phyloP scores from a whole-genome alignment of 2,329 filamentous ascomycete species.

The Aspergillus vadensis region DNA sequence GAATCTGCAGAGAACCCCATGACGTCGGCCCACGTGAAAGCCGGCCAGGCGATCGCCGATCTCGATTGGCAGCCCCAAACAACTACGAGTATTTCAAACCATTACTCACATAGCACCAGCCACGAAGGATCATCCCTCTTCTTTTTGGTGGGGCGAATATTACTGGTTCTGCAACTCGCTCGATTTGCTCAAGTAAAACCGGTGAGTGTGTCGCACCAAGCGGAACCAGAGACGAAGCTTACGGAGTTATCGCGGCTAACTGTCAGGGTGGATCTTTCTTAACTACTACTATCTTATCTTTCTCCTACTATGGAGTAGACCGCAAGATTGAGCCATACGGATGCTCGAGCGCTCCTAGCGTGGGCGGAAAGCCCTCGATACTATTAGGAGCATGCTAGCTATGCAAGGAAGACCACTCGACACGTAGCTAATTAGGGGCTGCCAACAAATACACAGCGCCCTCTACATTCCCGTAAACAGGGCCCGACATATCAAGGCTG shows the following conservation, averaged over 20 bases:
- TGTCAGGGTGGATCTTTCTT: not conserved
- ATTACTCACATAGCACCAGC: no score
- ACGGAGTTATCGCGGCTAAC: not conserved
- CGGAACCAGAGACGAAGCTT: not conserved
- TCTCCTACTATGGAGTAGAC: not conserved
- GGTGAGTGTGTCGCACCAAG: not conserved
- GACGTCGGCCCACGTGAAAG: slow-evolving; percentile 40
- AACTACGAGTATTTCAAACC: not conserved
- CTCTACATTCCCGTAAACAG: not conserved
- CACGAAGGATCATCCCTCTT: no score
- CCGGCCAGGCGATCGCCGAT: not conserved
- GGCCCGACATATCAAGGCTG: not conserved
- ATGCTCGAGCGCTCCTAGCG: not conserved
- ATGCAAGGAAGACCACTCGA: not conserved
- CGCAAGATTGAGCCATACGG: not conserved
- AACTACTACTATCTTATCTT: not conserved
- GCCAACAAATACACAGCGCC: not conserved
- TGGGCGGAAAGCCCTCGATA: not conserved
- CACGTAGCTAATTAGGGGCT: not conserved
- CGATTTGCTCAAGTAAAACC: not conserved
- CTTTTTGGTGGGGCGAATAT: no score
- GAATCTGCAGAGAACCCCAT: slow-evolving; percentile 26
- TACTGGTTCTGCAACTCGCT: not conserved
- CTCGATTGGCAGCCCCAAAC: not conserved
- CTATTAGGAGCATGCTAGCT: not conserved